Evolutionary conservation across 768 basidiomycete species (phyloP).

Genomic region (Postia placenta): DNA sequence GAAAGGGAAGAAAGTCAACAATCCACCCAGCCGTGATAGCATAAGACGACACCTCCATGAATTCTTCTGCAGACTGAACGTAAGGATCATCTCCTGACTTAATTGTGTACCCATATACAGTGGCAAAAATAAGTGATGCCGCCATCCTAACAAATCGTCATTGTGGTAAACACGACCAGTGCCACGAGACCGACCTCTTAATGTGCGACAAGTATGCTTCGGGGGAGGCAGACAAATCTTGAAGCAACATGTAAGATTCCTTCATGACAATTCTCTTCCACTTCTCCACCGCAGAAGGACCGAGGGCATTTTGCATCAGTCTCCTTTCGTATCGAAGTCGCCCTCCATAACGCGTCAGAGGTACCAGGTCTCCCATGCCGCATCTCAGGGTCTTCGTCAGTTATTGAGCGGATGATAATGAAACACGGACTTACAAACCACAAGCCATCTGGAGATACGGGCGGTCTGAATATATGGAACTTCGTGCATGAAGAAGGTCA

Average conservation of each 20-base stretch:
- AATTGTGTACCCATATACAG: not conserved
- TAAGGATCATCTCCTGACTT: not conserved
- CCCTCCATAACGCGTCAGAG: not conserved
- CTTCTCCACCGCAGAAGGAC: not conserved
- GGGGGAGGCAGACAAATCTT: not conserved
- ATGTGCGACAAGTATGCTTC: not conserved
- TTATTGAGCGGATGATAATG: not conserved
- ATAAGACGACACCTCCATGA: not conserved
- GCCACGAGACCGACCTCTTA: not conserved
- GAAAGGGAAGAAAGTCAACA: not conserved
- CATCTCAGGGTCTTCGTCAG: not conserved
- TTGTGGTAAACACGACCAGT: not conserved
- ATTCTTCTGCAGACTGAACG: not conserved
- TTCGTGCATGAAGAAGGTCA: slow-evolving; percentile 1
- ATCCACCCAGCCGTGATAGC: not conserved
- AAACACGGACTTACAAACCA: slow-evolving; percentile 17
- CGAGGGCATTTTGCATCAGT: not conserved
- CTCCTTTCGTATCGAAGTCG: not conserved
- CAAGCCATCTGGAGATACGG: slow-evolving; percentile 8
- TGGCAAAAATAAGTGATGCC: not conserved
- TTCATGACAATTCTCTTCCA: not conserved
- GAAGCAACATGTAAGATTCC: not conserved
- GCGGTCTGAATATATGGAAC: not conserved
- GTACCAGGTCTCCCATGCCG: not conserved
- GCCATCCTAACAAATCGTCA: not conserved